These are phyloP conservation scores for Sarocladiaceae sp. DNA, from an alignment of 2,329 filamentous ascomycete species.

Conservation along the genomic window DNA sequence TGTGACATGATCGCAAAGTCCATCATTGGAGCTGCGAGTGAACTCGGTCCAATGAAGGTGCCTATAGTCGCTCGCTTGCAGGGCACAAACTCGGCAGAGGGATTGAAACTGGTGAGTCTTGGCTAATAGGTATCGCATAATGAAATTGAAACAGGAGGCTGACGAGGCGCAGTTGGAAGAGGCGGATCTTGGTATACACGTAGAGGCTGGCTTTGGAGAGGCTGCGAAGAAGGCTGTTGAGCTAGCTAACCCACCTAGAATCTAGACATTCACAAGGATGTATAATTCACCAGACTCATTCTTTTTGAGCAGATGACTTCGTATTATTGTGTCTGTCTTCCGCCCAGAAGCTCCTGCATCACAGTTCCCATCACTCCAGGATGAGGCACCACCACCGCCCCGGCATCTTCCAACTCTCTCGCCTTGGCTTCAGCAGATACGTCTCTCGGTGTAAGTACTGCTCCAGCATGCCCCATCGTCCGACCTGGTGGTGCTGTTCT, in stretches of 20 bases:
- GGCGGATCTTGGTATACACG: constrained; percentile 27
- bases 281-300: background rate
- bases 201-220: constrained; percentile 33
- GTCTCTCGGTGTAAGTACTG: constrained; percentile 37
- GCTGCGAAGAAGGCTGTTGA: constrained; percentile 28
- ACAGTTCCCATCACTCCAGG: constrained; percentile 29
- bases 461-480: constrained; percentile 70
- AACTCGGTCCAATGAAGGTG: constrained; percentile 29
- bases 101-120: constrained; percentile 31
- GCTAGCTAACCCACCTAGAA: constrained; percentile 16
- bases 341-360: constrained; percentile 26
- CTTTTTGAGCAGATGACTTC: background rate
- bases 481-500: constrained; percentile 52
- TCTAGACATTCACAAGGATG: background rate
- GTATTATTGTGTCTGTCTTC: background rate
- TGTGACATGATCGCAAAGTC: constrained; percentile 47
- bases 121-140: background rate
- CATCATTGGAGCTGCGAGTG: constrained; percentile 34
- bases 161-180: constrained; percentile 23
- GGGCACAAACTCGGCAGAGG: constrained; percentile 38
- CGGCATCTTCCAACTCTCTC: constrained; percentile 26
- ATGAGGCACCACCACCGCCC: constrained; percentile 30
- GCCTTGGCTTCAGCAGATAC: constrained; percentile 25
- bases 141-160: background rate
- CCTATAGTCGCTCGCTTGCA: constrained; percentile 41